Evolutionary conservation across 257 asterid genomes (phyloP).

Genomic region (Leonotis leonurus): DNA sequence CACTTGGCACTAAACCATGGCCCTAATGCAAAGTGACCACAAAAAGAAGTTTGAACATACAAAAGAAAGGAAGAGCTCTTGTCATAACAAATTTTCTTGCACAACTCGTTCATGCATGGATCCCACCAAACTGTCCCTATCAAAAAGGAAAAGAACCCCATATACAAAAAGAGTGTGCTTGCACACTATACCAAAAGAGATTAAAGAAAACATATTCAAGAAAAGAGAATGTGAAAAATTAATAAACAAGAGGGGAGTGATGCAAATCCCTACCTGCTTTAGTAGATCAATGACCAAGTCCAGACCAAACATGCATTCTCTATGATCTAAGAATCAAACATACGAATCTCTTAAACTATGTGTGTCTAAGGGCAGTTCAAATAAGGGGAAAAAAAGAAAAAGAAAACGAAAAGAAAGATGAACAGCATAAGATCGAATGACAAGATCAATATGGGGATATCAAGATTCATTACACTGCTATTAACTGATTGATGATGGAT

Average conservation of each 20-base stretch:
- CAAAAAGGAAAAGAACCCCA: slow-evolving; percentile 17
- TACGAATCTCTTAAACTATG: background rate
- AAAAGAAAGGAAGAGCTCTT: slow-evolving; percentile 10
- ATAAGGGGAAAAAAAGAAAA: background rate
- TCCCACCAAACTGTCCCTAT: slow-evolving; percentile 32
- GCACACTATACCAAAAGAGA: slow-evolving; percentile 21
- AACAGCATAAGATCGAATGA: slow-evolving; percentile 3
- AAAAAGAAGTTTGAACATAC: slow-evolving; percentile 20
- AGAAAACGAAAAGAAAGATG: background rate
- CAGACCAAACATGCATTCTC: background rate
- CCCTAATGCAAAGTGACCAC: slow-evolving; percentile 23
- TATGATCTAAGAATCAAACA: slow-evolving; percentile 12
- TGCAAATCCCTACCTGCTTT: slow-evolving; percentile 12
- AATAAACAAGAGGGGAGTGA: slow-evolving; percentile 12
- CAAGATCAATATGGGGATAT: too few relatives aligned
- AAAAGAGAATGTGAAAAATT: background rate
- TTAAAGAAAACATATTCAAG: background rate
- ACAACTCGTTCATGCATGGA: slow-evolving; percentile 22
- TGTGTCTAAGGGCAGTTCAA: background rate
- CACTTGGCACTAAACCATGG: slow-evolving; percentile 4
- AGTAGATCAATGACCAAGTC: slow-evolving; percentile 1
- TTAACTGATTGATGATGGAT: slow-evolving; percentile 1
- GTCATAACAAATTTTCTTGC: slow-evolving; percentile 6
- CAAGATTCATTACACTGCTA: too few relatives aligned
- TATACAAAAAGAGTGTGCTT: slow-evolving; percentile 17